A percentile compares a stretch with the other conserved stretches of the same genome.
Conservation (phyloP, 805 yeast species). For the Zygosaccharomyces rouxii region DNA sequence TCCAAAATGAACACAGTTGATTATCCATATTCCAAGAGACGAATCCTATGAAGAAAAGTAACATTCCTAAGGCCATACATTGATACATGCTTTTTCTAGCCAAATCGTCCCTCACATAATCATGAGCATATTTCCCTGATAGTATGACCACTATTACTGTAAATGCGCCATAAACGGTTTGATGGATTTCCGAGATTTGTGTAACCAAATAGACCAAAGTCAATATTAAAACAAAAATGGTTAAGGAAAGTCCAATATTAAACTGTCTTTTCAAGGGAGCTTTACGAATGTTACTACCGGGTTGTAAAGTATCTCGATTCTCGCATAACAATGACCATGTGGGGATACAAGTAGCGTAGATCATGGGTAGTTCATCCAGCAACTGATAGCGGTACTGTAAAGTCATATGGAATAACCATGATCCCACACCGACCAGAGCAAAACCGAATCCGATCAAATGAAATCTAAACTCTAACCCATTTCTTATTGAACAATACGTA, state of each 20-base stretch:
- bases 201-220: conserved; percentile 57
- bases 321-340: conserved; percentile 78
- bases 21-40: conserved; percentile 87
- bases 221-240: conserved; percentile 17
- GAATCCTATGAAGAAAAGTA: conserved; percentile 68
- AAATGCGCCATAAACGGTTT: conserved; percentile 72
- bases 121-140: conserved; percentile 49
- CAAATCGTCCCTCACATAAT: conserved; percentile 49
- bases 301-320: conserved; percentile 33
- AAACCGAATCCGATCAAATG: conserved; percentile 72
- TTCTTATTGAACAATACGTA: conserved; percentile 52
- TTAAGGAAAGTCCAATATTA: conserved; percentile 13
- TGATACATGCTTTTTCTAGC: conserved; percentile 48
- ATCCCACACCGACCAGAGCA: conserved; percentile 84
- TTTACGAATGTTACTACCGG: background rate
- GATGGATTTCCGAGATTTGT: conserved; percentile 85
- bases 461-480: conserved; percentile 67
- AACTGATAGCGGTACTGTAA: conserved; percentile 82
- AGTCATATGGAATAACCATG: conserved; percentile 97
- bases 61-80: conserved; percentile 55
- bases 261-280: conserved; percentile 14
- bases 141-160: conserved; percentile 66
- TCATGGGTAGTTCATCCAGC: conserved; percentile 96
- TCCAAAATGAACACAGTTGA: conserved; percentile 62
- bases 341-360: conserved; percentile 94